phyloP scores from a whole-genome alignment of 108 stramenopile species.

The Heterococcus sp. region DNA sequence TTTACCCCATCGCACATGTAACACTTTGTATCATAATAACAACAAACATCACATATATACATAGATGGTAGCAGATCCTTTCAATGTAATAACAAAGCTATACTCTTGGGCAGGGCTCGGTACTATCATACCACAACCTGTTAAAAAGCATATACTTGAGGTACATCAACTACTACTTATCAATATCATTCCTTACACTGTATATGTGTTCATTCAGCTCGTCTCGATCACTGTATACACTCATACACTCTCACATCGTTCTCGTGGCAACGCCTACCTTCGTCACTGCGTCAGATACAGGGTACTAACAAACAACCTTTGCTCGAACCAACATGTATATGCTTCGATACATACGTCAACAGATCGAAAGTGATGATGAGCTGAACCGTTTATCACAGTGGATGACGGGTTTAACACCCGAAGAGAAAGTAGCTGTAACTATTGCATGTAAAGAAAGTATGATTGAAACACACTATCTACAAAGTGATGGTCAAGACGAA shows the following conservation, averaged over 20 bases:
- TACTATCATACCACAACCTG: not conserved
- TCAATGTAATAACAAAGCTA: not conserved
- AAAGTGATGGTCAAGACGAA: too few species aligned
- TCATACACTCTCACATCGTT: not conserved
- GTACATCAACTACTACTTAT: not conserved
- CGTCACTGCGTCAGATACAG: not conserved
- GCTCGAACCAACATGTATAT: too few species aligned
- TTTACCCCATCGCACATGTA: too few species aligned
- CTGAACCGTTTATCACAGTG: not conserved
- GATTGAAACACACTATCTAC: not conserved
- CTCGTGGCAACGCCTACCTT: not conserved
- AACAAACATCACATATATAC: too few species aligned
- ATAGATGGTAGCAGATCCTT: not conserved
- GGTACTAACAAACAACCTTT: too few species aligned
- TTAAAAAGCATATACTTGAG: not conserved
- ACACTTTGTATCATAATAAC: too few species aligned
- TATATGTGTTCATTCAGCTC: too few species aligned
- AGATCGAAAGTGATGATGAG: not conserved
- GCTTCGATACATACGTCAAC: too few species aligned
- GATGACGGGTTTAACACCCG: not conserved
- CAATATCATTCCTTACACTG: too few species aligned
- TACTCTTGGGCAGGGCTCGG: not conserved
- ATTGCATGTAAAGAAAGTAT: not conserved
- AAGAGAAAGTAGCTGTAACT: not conserved
- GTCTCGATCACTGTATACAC: not conserved